Conservation (phyloP, 768 basidiomycete species). For the Macrolepiota dolichaula region DNA sequence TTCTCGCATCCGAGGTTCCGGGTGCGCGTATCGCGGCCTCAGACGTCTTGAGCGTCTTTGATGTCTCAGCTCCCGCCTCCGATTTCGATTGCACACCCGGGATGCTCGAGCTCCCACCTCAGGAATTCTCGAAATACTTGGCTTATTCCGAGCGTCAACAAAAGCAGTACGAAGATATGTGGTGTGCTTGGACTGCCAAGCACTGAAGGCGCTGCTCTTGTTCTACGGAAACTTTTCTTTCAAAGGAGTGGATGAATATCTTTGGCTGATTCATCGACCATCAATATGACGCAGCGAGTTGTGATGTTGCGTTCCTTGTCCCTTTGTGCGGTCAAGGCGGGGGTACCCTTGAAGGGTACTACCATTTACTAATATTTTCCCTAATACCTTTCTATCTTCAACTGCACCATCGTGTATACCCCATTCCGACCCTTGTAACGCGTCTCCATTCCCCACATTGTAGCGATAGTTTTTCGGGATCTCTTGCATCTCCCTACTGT, state of each 20-base stretch:
- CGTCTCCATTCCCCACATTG: background rate
- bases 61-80: slow-evolving; percentile 14
- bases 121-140: slow-evolving; percentile 56
- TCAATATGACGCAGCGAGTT: background rate
- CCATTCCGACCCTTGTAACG: background rate
- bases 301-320: background rate
- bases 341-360: background rate
- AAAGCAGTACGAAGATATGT: slow-evolving; percentile 56
- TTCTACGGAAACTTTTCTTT: background rate
- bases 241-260: background rate
- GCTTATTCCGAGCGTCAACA: slow-evolving; percentile 50
- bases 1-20: slow-evolving; percentile 58
- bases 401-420: background rate
- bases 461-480: slow-evolving; percentile 9
- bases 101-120: slow-evolving; percentile 62
- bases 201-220: slow-evolving; percentile 11
- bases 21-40: slow-evolving; percentile 58
- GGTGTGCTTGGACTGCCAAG: slow-evolving; percentile 43
- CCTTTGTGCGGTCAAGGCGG: background rate
- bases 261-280: too few relatives aligned
- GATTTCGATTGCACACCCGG: slow-evolving; percentile 23
- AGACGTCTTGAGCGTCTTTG: slow-evolving; percentile 60
- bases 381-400: background rate
- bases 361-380: background rate
- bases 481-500: slow-evolving; percentile 11